Evolutionary conservation across 257 asterid species (phyloP).

Genomic region (Forsythia suspensa): DNA sequence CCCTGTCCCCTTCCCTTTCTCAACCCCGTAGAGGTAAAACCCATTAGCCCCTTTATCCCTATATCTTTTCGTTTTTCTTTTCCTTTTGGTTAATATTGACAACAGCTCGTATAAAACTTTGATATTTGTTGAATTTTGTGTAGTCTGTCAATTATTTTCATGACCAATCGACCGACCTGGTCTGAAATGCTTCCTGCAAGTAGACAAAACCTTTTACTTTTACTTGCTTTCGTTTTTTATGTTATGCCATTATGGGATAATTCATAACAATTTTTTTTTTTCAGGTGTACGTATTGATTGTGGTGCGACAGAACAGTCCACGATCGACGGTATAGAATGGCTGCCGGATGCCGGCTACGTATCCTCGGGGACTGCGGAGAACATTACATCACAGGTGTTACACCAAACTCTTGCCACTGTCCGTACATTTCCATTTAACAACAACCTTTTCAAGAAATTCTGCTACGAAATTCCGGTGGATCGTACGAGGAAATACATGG

Average conservation of each 20-base stretch:
- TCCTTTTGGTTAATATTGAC: neutral
- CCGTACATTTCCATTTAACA: constrained; percentile 62
- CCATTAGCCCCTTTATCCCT: neutral
- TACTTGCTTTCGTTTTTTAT: too few species aligned
- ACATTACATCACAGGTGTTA: constrained; percentile 29
- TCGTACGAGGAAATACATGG: constrained; percentile 56
- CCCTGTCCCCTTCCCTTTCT: constrained; percentile 36
- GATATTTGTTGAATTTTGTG: neutral
- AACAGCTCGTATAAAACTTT: neutral
- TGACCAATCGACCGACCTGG: too few species aligned
- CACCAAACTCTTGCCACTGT: constrained; percentile 54
- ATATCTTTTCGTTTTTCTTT: neutral
- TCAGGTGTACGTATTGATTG: constrained; percentile 70
- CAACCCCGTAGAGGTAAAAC: constrained; percentile 59
- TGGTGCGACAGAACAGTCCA: constrained; percentile 50
- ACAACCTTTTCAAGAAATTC: constrained; percentile 69
- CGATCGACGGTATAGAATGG: constrained; percentile 58
- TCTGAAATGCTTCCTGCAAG: too few species aligned
- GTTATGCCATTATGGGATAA: too few species aligned
- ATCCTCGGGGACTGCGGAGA: constrained; percentile 53
- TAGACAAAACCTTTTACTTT: too few species aligned
- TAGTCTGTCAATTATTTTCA: too few species aligned
- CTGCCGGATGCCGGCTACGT: constrained; percentile 54
- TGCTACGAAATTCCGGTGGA: constrained; percentile 73
- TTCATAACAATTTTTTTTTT: neutral